Evolutionary conservation across 1,139 yeast species (phyloP).

Genomic region (Suhomyces guaymorum): DNA sequence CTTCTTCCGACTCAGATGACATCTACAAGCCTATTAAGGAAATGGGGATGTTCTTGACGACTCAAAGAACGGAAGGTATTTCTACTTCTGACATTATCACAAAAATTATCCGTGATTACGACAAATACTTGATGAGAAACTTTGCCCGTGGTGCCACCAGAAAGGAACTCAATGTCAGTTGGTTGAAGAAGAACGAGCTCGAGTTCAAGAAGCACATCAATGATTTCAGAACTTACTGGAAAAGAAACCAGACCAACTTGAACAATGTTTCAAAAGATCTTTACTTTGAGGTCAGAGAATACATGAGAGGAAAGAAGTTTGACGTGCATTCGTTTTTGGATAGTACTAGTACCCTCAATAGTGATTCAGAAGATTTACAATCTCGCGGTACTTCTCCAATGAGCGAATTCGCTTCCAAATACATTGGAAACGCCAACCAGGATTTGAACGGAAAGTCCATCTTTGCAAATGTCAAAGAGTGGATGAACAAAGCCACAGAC

Average conservation of each 20-base stretch:
- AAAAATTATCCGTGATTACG: conserved; percentile 91
- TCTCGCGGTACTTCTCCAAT: conserved; percentile 50
- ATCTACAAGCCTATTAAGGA: conserved; percentile 90
- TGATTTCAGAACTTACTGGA: conserved; percentile 84
- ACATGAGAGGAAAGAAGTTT: conserved; percentile 57
- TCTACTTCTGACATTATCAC: conserved; percentile 96
- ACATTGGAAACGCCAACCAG: conserved; percentile 55
- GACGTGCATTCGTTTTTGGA: conserved; percentile 37
- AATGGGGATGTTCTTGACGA: conserved; percentile 85
- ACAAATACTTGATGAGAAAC: conserved; percentile 93
- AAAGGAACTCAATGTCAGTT: conserved; percentile 91
- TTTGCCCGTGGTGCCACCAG: conserved; percentile 97
- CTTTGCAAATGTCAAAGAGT: conserved; percentile 63
- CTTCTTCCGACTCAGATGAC: conserved; percentile 82
- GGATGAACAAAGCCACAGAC: conserved; percentile 51
- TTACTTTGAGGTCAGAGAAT: conserved; percentile 79
- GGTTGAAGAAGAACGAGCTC: conserved; percentile 95
- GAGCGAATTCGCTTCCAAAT: conserved; percentile 62
- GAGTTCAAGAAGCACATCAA: conserved; percentile 87
- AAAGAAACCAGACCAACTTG: conserved; percentile 66
- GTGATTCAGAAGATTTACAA: conserved; percentile 35
- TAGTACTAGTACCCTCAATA: conserved; percentile 18
- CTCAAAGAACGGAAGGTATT: conserved; percentile 95
- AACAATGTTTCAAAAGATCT: conserved; percentile 79
- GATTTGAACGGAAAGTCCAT: conserved; percentile 49